Conservation (phyloP, 106 monocot species). For the Acanthochlamys bracteata region DNA sequence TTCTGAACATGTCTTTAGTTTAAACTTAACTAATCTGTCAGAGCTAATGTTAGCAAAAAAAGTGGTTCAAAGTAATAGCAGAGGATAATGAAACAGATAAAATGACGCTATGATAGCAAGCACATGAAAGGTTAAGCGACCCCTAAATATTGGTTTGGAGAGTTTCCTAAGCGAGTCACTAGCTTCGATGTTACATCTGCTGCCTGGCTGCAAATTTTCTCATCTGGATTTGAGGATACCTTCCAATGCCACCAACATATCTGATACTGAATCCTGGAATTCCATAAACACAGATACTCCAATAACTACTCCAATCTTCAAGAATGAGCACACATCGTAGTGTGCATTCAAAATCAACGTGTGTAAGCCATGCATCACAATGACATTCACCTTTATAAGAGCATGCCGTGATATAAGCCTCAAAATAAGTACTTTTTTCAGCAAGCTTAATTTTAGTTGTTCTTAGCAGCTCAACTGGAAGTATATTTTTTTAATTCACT, state of each 20-base stretch:
- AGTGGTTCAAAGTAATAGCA: constrained; percentile 39
- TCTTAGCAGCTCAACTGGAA: too few species aligned
- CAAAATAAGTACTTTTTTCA: too few species aligned
- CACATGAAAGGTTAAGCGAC: constrained; percentile 36
- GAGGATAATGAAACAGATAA: constrained; percentile 23
- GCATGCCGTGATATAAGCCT: constrained; percentile 25
- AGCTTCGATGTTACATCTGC: constrained; percentile 37
- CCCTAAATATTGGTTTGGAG: constrained; percentile 42
- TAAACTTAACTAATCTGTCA: constrained; percentile 16
- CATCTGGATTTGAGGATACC: constrained; percentile 67
- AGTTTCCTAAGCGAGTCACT: constrained; percentile 30
- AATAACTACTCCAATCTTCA: background rate
- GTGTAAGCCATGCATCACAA: background rate
- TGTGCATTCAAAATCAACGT: background rate
- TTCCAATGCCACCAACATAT: constrained; percentile 60
- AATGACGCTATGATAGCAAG: constrained; percentile 31
- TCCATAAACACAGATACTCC: background rate
- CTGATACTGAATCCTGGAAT: constrained; percentile 60
- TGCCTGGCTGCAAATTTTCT: constrained; percentile 29
- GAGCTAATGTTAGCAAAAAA: constrained; percentile 32
- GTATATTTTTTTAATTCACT: too few species aligned
- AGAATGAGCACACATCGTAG: background rate
- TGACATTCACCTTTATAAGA: constrained; percentile 43
- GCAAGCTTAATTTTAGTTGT: too few species aligned
- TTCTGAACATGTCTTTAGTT: constrained; percentile 38